Evolutionary conservation across 2,329 filamentous ascomycete genomes (phyloP), one percentile per base, ranked within the genome.

Genomic region (Bertia moriformis): DNA sequence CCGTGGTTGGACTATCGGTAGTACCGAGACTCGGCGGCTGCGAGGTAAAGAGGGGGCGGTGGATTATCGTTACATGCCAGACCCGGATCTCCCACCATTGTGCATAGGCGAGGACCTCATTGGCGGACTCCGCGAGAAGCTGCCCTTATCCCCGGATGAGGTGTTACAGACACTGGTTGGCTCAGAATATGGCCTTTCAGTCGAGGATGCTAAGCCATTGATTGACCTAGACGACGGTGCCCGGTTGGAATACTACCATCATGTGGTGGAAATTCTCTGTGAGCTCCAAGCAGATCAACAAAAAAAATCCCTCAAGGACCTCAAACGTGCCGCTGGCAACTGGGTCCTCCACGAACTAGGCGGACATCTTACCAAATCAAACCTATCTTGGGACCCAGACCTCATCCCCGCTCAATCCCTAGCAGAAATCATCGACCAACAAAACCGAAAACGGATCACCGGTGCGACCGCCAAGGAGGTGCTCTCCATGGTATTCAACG

Each of bases 31-130:
- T 3, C 77, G 75, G 42, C 72, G 81, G 30, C 63, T 98, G 33
- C 73, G 91, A 50, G 86, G 86, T 18, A 98, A 98, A 57, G 91
- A 96, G 57, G 91, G 91, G 37, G 89, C 94, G 53, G 87, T 96
- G 4, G 91, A 98, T 57, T 98, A 98, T 58, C 72, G 91, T 32
- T 98, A 98, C 54, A 96, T 98, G 89, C 89, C 91, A 0, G 91
- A 98, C 55, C 85, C 91, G 4, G 91, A 98, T 53, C 67, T 98
- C 13, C 71, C 74, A 0, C 86, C 91, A 1, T 66, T 98, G 2
- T 54, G 87, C 2, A 81, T 98, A 43, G 78, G 77, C 4, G 53
- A 67, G 2, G 77, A 83, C 41, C 65, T 96, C 1, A 63, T 95
- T 3, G 52, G 66, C 4, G 66, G 78, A 45, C 64, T 96, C 13